These are phyloP conservation scores for Phialophora expanda DNA, from an alignment of 2,329 filamentous ascomycete species.

Conservation along the genomic window DNA sequence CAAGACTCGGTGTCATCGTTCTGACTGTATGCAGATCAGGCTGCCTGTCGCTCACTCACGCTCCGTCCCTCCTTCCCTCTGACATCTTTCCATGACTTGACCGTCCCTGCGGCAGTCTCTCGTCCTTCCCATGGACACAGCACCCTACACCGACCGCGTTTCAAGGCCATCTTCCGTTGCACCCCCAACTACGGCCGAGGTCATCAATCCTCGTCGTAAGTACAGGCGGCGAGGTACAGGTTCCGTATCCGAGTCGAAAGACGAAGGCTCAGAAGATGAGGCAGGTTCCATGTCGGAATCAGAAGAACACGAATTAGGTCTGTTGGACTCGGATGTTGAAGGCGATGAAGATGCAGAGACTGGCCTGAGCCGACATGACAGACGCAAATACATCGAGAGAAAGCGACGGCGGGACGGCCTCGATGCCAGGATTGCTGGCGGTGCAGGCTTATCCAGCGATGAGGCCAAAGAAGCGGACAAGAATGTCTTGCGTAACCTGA, in stretches of 20 bases:
- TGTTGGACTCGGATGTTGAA: constrained; percentile 71
- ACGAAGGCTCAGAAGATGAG: constrained; percentile 36
- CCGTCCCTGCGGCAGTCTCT: constrained; percentile 4
- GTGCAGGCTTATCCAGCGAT: constrained; percentile 66
- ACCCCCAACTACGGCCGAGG: constrained; percentile 24
- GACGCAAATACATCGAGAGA: constrained; percentile 69
- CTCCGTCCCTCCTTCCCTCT: constrained; percentile 6
- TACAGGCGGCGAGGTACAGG: constrained; percentile 38
- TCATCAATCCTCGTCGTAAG: constrained; percentile 39
- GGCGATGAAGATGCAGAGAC: constrained; percentile 90
- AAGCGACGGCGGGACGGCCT: constrained; percentile 70
- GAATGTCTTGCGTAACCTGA: constrained; percentile 69
- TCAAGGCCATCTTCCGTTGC: constrained; percentile 23
- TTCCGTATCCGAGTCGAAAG: constrained; percentile 33
- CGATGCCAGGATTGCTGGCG: constrained; percentile 69
- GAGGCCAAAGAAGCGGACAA: constrained; percentile 73
- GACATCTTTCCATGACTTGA: constrained; percentile 9
- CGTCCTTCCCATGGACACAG: constrained; percentile 33
- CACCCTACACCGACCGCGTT: constrained; percentile 32
- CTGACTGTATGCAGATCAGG: constrained; percentile 7
- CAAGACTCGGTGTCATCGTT: neutral
- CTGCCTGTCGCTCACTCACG: constrained; percentile 3
- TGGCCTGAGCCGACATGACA: constrained; percentile 76
- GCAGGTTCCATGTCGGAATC: constrained; percentile 50
- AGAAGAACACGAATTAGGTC: constrained; percentile 63